These are phyloP conservation scores for Melastoma malabathricum DNA, from an alignment of 345 rosid genomes.

Conservation along the genomic window DNA sequence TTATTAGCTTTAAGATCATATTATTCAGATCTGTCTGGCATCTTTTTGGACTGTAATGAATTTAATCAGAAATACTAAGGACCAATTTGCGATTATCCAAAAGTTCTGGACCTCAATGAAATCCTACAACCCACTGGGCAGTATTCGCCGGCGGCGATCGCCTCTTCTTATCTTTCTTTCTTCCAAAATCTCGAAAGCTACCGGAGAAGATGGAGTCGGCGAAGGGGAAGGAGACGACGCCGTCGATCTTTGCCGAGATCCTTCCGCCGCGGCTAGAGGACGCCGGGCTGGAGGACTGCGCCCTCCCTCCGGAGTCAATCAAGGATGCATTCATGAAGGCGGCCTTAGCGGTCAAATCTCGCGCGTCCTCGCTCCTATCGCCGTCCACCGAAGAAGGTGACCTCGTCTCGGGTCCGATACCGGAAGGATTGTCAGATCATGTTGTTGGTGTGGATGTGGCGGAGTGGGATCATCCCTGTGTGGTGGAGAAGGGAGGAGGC, in stretches of 20 bases:
- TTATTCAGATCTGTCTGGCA: too few relatives aligned
- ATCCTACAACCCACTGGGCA: too few relatives aligned
- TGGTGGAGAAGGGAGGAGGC: constrained; percentile 15
- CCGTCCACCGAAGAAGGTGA: constrained; percentile 14
- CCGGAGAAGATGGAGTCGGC: constrained; percentile 3
- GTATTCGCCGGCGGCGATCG: too few relatives aligned
- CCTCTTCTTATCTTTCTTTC: too few relatives aligned
- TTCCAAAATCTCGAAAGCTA: neutral
- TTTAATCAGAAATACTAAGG: too few relatives aligned
- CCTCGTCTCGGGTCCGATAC: constrained; percentile 4
- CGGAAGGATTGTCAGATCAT: constrained; percentile 7
- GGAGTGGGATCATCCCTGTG: constrained; percentile 13
- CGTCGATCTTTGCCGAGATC: constrained; percentile 26
- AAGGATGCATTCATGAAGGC: constrained; percentile 49
- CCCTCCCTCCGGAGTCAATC: constrained; percentile 42
- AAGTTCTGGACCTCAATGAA: too few relatives aligned
- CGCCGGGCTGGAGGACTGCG: constrained; percentile 49
- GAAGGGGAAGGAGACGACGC: constrained; percentile 2
- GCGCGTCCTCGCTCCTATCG: constrained; percentile 30
- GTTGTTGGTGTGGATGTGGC: constrained; percentile 7
- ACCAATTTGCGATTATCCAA: too few relatives aligned
- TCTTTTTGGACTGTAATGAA: too few relatives aligned
- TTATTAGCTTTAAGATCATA: too few relatives aligned
- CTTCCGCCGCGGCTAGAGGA: constrained; percentile 48
- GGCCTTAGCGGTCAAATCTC: constrained; percentile 39